phyloP scores from a whole-genome alignment of 495 filamentous ascomycete genomes.

The Penicillium angulare region DNA sequence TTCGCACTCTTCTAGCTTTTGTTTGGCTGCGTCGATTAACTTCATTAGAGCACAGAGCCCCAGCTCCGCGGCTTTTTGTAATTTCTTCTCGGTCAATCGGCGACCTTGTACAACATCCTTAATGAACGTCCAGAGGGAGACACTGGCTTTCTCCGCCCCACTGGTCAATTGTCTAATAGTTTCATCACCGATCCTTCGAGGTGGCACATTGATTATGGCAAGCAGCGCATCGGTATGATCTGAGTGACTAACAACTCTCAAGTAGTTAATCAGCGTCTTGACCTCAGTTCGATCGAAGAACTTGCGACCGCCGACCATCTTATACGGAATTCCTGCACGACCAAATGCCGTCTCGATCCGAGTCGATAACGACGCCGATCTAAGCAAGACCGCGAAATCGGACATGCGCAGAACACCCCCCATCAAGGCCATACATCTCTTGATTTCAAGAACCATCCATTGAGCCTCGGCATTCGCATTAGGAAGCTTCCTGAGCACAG shows the following conservation, averaged over 20 bases:
- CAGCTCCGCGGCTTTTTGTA: conserved; percentile 67
- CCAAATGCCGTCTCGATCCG: conserved; percentile 82
- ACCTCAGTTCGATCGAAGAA: conserved; percentile 95
- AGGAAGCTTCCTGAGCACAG: conserved; percentile 78
- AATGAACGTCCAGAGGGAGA: conserved; percentile 73
- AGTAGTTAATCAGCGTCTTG: conserved; percentile 84
- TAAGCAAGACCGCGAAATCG: conserved; percentile 84
- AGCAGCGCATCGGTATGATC: conserved; percentile 85
- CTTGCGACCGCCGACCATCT: conserved; percentile 87
- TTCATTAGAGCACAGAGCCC: conserved; percentile 59
- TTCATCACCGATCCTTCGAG: conserved; percentile 76
- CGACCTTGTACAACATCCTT: conserved; percentile 69
- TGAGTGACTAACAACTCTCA: conserved; percentile 81
- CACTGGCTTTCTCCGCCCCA: conserved; percentile 63
- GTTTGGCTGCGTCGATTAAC: conserved; percentile 59
- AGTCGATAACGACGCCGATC: conserved; percentile 79
- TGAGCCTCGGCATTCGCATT: conserved; percentile 71
- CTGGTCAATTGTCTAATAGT: conserved; percentile 75
- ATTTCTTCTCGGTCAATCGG: conserved; percentile 60
- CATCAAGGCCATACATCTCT: conserved; percentile 66
- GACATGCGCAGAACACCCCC: conserved; percentile 68
- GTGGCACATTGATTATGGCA: conserved; percentile 82
- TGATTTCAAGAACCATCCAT: conserved; percentile 89
- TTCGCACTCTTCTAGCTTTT: conserved; percentile 53
- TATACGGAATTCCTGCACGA: conserved; percentile 83